These are phyloP conservation scores for Claviceps sp. DNA, from an alignment of 2,329 filamentous ascomycete genomes.

Conservation along the genomic window DNA sequence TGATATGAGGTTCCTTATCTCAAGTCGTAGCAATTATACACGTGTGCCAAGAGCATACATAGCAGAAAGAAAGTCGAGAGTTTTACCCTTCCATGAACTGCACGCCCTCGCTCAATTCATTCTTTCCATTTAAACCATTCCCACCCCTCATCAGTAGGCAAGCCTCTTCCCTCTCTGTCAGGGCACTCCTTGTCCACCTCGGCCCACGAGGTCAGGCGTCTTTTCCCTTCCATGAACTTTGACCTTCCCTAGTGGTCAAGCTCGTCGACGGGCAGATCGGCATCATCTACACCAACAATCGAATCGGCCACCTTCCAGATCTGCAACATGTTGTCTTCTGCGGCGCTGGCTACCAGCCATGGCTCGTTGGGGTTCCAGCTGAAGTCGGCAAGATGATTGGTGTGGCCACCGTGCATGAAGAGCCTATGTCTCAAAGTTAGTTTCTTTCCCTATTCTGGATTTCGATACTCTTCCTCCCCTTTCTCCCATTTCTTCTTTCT, in stretches of 20 bases:
- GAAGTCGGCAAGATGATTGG: constrained; percentile 91
- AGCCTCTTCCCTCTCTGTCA: neutral
- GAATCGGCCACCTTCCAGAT: constrained; percentile 81
- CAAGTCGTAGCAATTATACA: neutral
- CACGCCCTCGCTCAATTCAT: neutral
- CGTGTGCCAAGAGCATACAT: neutral
- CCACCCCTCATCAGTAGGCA: neutral
- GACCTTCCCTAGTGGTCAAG: constrained; percentile 46
- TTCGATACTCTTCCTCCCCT: too few species aligned
- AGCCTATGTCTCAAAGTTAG: constrained; percentile 22
- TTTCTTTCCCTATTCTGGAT: neutral
- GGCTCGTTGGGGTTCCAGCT: constrained; percentile 96
- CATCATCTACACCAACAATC: constrained; percentile 65
- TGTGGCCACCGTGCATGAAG: constrained; percentile 98
- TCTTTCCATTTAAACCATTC: neutral
- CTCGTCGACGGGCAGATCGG: constrained; percentile 64
- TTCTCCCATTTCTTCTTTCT: neutral
- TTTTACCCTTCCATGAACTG: neutral
- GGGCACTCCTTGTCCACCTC: constrained; percentile 10
- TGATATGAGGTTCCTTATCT: neutral
- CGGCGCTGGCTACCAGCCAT: constrained; percentile 90
- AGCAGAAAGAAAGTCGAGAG: neutral
- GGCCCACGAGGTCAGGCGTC: constrained; percentile 18
- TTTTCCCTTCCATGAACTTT: constrained; percentile 16
- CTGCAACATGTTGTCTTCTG: constrained; percentile 93